These are phyloP conservation scores for Trichodelitschia bisporula DNA, from an alignment of 495 filamentous ascomycete species.

Conservation along the genomic window DNA sequence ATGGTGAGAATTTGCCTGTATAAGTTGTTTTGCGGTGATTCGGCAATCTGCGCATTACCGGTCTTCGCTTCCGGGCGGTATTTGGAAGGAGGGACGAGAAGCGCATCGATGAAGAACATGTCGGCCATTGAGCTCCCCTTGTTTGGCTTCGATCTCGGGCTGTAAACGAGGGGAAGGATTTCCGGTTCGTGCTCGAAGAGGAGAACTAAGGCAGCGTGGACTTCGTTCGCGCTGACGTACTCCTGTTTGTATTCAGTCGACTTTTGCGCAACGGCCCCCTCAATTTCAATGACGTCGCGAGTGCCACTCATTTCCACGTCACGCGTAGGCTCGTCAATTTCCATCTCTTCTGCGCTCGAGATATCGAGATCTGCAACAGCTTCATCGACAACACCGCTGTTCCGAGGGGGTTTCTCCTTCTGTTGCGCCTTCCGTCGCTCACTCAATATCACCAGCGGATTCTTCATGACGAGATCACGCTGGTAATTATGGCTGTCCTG, in stretches of 20 bases:
- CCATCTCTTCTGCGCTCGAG: slow-evolving; percentile 15
- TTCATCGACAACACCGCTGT: slow-evolving; percentile 29
- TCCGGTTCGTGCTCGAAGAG: slow-evolving; percentile 76
- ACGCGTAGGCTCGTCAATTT: too few relatives aligned
- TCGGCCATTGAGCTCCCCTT: slow-evolving; percentile 35
- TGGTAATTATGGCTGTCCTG: slow-evolving; percentile 38
- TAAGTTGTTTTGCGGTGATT: slow-evolving; percentile 61
- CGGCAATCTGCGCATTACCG: slow-evolving; percentile 51
- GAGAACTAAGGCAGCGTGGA: slow-evolving; percentile 44
- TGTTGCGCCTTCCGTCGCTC: slow-evolving; percentile 5
- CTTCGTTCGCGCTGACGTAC: slow-evolving; percentile 51
- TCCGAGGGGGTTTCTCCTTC: slow-evolving; percentile 3
- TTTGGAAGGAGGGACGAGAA: slow-evolving; percentile 77
- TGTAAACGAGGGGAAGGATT: slow-evolving; percentile 58
- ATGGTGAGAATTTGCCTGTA: slow-evolving; percentile 58
- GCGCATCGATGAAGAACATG: slow-evolving; percentile 76
- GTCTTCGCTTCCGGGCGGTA: slow-evolving; percentile 75
- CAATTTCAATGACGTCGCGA: slow-evolving; percentile 22
- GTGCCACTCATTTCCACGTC: slow-evolving; percentile 17
- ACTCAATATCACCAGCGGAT: slow-evolving; percentile 27
- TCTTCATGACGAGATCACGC: not conserved
- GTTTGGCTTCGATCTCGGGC: slow-evolving; percentile 32
- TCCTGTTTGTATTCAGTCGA: slow-evolving; percentile 22
- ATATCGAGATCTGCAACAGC: slow-evolving; percentile 41
- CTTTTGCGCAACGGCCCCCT: slow-evolving; percentile 11